Percentiles rank a stretch among this genome's conserved stretches.
Evolutionary conservation across 2,329 filamentous ascomycete species (phyloP).

Genomic region (Pezicula neosporulosa): DNA sequence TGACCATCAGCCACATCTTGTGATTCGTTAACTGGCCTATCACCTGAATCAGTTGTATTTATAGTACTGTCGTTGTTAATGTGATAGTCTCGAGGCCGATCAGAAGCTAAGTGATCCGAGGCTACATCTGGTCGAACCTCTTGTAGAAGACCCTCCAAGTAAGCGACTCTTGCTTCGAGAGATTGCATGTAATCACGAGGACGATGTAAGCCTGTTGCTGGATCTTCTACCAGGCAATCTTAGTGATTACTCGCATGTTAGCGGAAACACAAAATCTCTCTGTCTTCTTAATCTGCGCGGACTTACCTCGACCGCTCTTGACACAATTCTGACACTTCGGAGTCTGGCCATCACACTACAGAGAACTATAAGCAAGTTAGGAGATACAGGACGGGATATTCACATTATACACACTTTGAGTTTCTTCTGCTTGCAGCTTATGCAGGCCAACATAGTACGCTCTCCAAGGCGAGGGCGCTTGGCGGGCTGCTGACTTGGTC

Average conservation of each 20-base stretch:
- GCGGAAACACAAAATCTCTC: too few relatives aligned
- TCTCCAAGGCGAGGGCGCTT: conserved; percentile 21
- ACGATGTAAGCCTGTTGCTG: conserved; percentile 29
- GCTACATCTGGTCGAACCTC: conserved; percentile 23
- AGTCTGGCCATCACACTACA: conserved; percentile 19
- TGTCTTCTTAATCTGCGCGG: background rate
- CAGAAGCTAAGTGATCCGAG: conserved; percentile 13
- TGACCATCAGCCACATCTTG: too few relatives aligned
- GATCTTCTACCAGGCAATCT: conserved; percentile 34
- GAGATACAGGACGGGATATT: background rate
- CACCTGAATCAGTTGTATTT: too few relatives aligned
- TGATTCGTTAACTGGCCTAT: too few relatives aligned
- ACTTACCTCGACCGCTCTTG: conserved; percentile 15
- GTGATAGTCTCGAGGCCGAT: too few relatives aligned
- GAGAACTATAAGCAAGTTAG: too few relatives aligned
- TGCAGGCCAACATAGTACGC: conserved; percentile 24
- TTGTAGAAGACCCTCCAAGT: conserved; percentile 28
- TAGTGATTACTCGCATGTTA: background rate
- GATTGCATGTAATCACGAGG: conserved; percentile 31
- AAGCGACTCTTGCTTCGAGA: conserved; percentile 24
- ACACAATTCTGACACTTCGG: conserved; percentile 26
- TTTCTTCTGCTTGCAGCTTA: conserved; percentile 23
- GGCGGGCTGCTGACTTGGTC: background rate
- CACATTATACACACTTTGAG: conserved; percentile 16
- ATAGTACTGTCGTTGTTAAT: too few relatives aligned